A percentile compares a stretch with the other conserved stretches of the same genome.
phyloP scores from a whole-genome alignment of 768 basidiomycete genomes.

The Termitomyces sp. region DNA sequence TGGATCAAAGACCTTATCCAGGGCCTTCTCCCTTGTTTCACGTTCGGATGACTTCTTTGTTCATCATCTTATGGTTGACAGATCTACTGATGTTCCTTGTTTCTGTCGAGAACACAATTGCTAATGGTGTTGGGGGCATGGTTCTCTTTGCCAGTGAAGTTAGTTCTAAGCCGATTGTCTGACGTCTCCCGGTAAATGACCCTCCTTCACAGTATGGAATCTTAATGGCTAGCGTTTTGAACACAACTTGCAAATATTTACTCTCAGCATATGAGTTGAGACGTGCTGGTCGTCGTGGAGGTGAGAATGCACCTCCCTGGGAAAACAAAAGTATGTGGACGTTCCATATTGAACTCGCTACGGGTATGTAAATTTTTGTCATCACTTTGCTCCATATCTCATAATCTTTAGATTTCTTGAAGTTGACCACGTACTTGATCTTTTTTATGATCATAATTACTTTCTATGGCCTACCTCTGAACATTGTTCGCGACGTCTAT shows the following conservation, averaged over 20 bases:
- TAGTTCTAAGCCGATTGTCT: slow-evolving; percentile 18
- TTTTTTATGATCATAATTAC: slow-evolving; percentile 95
- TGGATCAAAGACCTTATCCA: slow-evolving; percentile 93
- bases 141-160: slow-evolving; percentile 95
- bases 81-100: slow-evolving; percentile 77
- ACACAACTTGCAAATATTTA: slow-evolving; percentile 75
- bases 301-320: slow-evolving; percentile 87
- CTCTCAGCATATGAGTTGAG: slow-evolving; percentile 80
- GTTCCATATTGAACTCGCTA: slow-evolving; percentile 89
- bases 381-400: slow-evolving; percentile 3
- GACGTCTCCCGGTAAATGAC: not conserved
- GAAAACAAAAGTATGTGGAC: slow-evolving; percentile 97
- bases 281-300: slow-evolving; percentile 69
- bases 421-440: slow-evolving; percentile 83
- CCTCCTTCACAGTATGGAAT: slow-evolving; percentile 68
- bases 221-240: slow-evolving; percentile 73
- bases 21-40: slow-evolving; percentile 83
- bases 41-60: slow-evolving; percentile 70
- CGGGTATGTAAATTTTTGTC: slow-evolving; percentile 49
- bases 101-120: slow-evolving; percentile 74
- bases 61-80: slow-evolving; percentile 65
- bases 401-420: slow-evolving; percentile 71
- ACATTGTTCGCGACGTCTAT: slow-evolving; percentile 96
- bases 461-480: slow-evolving; percentile 91
- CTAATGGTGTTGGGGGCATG: slow-evolving; percentile 81